Evolutionary conservation across 2,329 filamentous ascomycete genomes (phyloP), one percentile per base, ranked within the genome.

Genomic region (Chaetoscypha palmicola): DNA sequence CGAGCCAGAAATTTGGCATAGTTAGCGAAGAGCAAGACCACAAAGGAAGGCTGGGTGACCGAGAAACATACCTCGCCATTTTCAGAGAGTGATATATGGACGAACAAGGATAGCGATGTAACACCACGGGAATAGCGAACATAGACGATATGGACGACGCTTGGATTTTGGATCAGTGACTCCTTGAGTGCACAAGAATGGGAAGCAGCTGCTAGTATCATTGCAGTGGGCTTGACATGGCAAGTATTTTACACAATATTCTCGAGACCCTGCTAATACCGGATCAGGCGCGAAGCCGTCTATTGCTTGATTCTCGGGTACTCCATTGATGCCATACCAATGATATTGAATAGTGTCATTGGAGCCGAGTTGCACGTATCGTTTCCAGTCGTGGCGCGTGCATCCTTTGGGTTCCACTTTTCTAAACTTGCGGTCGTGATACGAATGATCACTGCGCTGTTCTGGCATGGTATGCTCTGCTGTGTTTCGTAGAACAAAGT

Each of bases 321-420:
- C 19, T 19, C 42, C 8, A 74, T 77, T 20, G 45, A 44, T n/a
- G 71, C 74, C 12, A 68, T 77, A 2, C 62, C 66, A 9, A 62
- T 69, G 51, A 64, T 67, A 10, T 57, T 69, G 12, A 68, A 70
- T 55, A 67, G 67, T 9, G 63, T 64, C 19, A 66, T 68, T 23
- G 66, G 68, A 10, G 62, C 67, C 14, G 62, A 64, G 34, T 56
- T 69, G 22, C 67, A 69, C 41, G 57, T 69, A 7, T 67, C 67
- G 5, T 70, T 69, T 48, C 63, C 66, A 12, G 63, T 70, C 16
- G 59, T 67, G 26, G 60, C 60, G 1, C 61, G 64, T 3, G 64
- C 64, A 21, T 61, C 64, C 26, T 70, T 68, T 43, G 68, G 68
- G 1, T 69, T 65, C 43, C 66, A 66, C 36, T 57, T 69, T 32